Base-by-base conservation (phyloP, 345 rosid species). In the Populus davidiana region DNA sequence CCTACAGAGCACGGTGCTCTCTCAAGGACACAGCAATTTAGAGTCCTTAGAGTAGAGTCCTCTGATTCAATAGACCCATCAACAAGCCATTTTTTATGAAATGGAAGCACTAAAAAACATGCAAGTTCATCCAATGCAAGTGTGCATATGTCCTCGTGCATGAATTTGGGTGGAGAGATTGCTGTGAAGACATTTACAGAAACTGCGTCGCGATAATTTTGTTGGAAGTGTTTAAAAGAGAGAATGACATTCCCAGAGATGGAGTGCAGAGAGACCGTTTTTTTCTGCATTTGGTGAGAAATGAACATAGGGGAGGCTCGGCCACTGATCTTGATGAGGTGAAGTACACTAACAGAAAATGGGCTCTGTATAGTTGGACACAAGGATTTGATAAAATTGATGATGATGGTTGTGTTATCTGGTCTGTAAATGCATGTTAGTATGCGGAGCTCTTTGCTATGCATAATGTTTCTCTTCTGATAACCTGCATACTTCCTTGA, bases 1-100 rank as follows among this genome's bases (percentile, higher is more conserved):
- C 89, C 96, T 0, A 90, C 86, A 9, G 94, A 91, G 75, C 96
- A 91, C 1, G 94, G 91, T 0, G 96, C 88, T 11, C 66, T 69
- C 29, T 86, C 82, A 0, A 90, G 89, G 54, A 90, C 89, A 9
- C 76, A 83, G 25, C 76, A 43, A 66, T 91, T 91, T 5, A 90
- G 80, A 47, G 74, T 29, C 78, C 84, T 38, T 3, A 85, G 69
- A 54, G 36, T 69, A 43, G 39, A 72, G 41, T 78, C 80, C 14
- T 89, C 89, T 1, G 89, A 77, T 68, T 81, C 82, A 12, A 85
- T 62, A 72, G 47, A 0, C 81, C 90, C 89, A 23, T 86, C 85
- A 1, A 71, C 69, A 0, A 83, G 80, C 92, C 94, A 86, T 65
- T 49, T 89, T 12, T 80, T 65, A 44, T 90, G 94, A 68, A 90